Evolutionary conservation across 148 eudicot genomes (phyloP).

Genomic region (Fagopyrum tataricum): DNA sequence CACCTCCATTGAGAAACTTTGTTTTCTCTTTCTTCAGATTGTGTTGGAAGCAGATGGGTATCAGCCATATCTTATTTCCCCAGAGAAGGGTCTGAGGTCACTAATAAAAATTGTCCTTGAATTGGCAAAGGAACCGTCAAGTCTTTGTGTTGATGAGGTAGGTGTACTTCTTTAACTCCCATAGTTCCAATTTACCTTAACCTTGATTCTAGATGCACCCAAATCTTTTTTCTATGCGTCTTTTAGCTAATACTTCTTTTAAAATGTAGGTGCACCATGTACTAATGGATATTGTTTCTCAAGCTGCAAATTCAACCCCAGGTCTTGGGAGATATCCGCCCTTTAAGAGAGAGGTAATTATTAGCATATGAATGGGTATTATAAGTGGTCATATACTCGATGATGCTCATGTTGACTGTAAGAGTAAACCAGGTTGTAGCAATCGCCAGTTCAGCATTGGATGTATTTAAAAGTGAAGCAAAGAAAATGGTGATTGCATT

Average conservation of each 20-base stretch:
- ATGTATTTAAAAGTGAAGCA: slow-evolving; percentile 86
- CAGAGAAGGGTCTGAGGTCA: slow-evolving; percentile 95
- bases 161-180: neutral
- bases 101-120: slow-evolving; percentile 81
- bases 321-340: slow-evolving; percentile 99
- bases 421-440: slow-evolving; percentile 59
- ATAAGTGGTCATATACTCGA: neutral
- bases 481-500: slow-evolving; percentile 93
- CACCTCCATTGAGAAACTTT: neutral
- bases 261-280: slow-evolving; percentile 81
- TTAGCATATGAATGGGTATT: neutral
- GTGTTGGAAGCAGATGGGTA: slow-evolving; percentile 99
- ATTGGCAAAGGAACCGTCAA: slow-evolving; percentile 95
- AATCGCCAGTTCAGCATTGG: slow-evolving; percentile 83
- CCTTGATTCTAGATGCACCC: neutral
- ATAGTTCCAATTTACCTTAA: neutral
- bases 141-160: slow-evolving; percentile 99
- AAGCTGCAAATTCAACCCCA: slow-evolving; percentile 93
- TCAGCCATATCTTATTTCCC: slow-evolving; percentile 98
- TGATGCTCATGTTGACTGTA: slow-evolving; percentile 4
- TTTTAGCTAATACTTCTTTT: slow-evolving; percentile 2
- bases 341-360: slow-evolving; percentile 85
- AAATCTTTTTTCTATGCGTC: neutral
- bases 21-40: slow-evolving; percentile 38
- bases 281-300: slow-evolving; percentile 83